Evolutionary conservation across 2,329 filamentous ascomycete species (phyloP), one percentile per base, ranked within the genome.

Genomic region (Diaporthe citri): DNA sequence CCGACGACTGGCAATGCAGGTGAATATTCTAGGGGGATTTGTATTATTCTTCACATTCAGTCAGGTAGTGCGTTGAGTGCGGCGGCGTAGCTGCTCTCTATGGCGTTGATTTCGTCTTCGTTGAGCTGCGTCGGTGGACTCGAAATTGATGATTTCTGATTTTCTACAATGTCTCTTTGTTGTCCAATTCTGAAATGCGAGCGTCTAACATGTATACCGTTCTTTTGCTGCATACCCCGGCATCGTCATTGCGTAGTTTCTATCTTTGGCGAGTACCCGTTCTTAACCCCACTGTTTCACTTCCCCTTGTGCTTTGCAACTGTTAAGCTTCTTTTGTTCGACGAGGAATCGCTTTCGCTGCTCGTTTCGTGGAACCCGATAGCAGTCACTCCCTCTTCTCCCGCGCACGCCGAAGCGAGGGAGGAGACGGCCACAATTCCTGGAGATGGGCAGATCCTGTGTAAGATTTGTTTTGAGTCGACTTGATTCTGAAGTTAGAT

Each of bases 1-100:
- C 64, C 22, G 48, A 34, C 34, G 7, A 31, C 48, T 69, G 64
- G 64, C 64, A 55, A 55, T 69, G 64, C 64, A 22, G 64, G 64
- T 41, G 64, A 55, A 52, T 41, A 41, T 69, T 39, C 34, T 55
- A 28, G 46, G 64, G 64, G 64, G 64, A 69, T 69, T 10, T 69
- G 64, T 69, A 69, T 69, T 69, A 69, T 69, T 69, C 64, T 69
- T 69, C 64, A 55, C 64, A 55, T 69, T 69, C 64, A 69, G 28
- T 52, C 64, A 69, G 64, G 64, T 69, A 69, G 64, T 69, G 64
- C 64, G 64, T 55, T 52, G 46, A 69, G 64, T 20, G 64, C 64
- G 48, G 48, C 48, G 64, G 34, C 34, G 64, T 69, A 69, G 64
- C 64, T 69, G 64, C 64, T 69, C 48, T 69, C 64, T 41, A 28